Evolutionary conservation across 2,329 filamentous ascomycete species (phyloP), one percentile per base, ranked within the genome.

Genomic region (Trichoderma sp.): DNA sequence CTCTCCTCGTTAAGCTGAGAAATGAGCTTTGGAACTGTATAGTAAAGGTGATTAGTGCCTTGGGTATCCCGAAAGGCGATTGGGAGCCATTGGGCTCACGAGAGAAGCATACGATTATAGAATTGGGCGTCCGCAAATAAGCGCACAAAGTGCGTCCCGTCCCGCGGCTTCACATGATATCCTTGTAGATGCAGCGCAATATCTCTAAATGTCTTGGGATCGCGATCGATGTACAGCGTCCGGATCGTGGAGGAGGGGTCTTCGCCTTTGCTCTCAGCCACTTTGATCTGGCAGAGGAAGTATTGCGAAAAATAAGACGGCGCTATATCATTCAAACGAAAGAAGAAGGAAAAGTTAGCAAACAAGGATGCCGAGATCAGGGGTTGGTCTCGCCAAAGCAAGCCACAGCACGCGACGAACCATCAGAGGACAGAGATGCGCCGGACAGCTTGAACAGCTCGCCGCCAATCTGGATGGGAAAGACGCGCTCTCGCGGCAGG

Each of bases 221-320:
- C 95, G 73, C 95, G 92, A 81, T 98, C 95, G 78, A 98, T 98
- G 82, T 98, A 98, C 7, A 98, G 86, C 0, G 95, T 97, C 75
- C 92, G 90, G 72, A 97, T 84, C 61, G 82, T 81, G 6, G 77
- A 75, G 50, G 78, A 80, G 6, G 82, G 71, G 70, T 88, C 86
- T 69, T 89, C 86, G 72, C 88, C 88, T 70, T 87, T 86, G 61
- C 88, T 85, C 72, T 90, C 87, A 63, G 88, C 91, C 75, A 85
- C 83, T 71, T 88, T 87, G 53, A 98, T 82, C 82, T 98, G 95
- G 77, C 93, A 93, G 76, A 91, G 87, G 81, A 98, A 98, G 84
- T 96, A 98, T 76, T 94, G 92, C 23, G 95, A 97, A 83, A 98
- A 98, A 81, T 98, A 98, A 64, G 95, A 98, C 72, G 95, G 95